A percentile compares a stretch with the other conserved stretches of the same genome.
These are phyloP conservation scores for Fusarium sublunatum DNA, from an alignment of 2,329 filamentous ascomycete species.

Conservation along the genomic window DNA sequence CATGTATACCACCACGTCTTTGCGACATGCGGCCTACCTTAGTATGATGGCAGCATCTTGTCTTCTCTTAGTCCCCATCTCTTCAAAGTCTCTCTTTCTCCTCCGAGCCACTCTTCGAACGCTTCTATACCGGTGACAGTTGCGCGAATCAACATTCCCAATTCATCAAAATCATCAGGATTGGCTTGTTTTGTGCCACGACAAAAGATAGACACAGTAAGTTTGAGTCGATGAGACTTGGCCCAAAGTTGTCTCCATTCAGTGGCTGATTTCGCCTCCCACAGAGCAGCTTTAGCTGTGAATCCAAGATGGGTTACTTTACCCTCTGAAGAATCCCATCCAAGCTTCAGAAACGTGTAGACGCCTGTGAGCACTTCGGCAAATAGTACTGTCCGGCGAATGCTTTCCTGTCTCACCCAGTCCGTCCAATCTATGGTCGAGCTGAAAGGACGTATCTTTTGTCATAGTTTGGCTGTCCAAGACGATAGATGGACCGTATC, in stretches of 20 bases:
- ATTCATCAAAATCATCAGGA: conserved; percentile 9
- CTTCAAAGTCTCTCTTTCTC: conserved; percentile 2
- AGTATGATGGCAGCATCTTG: neutral
- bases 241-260: conserved; percentile 9
- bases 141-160: conserved; percentile 1
- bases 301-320: conserved; percentile 14
- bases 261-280: conserved; percentile 14
- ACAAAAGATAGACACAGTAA: conserved; percentile 7
- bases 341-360: conserved; percentile 11
- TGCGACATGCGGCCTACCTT: neutral
- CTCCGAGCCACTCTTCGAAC: conserved; percentile 15
- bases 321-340: conserved; percentile 3
- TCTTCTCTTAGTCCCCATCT: conserved; percentile 12
- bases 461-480: conserved; percentile 2
- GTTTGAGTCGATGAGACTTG: conserved; percentile 1
- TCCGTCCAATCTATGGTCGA: neutral
- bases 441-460: neutral
- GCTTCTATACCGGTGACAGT: conserved; percentile 8
- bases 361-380: conserved; percentile 4
- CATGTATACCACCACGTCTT: too few relatives aligned
- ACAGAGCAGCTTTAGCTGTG: conserved; percentile 6
- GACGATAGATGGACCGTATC: neutral
- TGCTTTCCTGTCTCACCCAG: conserved; percentile 14
- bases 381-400: conserved; percentile 14
- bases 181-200: neutral